Percentiles rank a stretch among this genome's conserved stretches.
Conservation (phyloP, 2,329 filamentous ascomycete genomes). For the Penicillium verrucosum region DNA sequence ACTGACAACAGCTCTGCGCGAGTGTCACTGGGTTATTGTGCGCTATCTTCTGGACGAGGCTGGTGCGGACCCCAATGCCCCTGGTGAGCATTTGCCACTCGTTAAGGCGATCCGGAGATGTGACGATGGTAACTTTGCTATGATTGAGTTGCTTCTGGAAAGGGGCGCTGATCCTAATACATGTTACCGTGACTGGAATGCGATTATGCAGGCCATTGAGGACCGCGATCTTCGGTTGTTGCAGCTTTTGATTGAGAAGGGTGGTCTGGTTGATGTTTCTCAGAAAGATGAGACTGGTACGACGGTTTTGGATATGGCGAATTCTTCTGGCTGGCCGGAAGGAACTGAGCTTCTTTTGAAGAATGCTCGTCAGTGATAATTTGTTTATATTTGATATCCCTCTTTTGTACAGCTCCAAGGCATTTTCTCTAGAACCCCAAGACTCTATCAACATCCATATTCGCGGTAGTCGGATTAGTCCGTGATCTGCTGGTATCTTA, state of each 20-base stretch:
- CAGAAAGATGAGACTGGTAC: conserved; percentile 54
- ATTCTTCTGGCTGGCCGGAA: conserved; percentile 58
- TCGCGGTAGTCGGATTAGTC: too few relatives aligned
- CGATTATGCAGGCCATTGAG: conserved; percentile 63
- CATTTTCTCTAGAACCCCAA: not conserved
- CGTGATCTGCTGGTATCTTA: too few relatives aligned
- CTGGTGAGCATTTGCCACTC: conserved; percentile 67
- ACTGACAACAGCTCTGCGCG: conserved; percentile 64
- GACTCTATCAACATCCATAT: too few relatives aligned
- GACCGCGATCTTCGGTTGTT: conserved; percentile 58
- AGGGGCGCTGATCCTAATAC: conserved; percentile 66
- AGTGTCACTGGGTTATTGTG: conserved; percentile 60
- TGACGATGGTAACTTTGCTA: conserved; percentile 55
- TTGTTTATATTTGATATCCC: not conserved
- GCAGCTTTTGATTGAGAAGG: conserved; percentile 50
- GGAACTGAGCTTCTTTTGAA: conserved; percentile 48
- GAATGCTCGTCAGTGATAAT: conserved; percentile 3
- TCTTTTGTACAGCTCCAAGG: not conserved
- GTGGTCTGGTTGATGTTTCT: conserved; percentile 50
- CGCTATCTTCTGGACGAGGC: conserved; percentile 60
- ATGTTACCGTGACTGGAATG: conserved; percentile 65
- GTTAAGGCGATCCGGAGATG: conserved; percentile 65
- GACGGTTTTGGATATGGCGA: conserved; percentile 57
- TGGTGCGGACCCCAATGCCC: conserved; percentile 62
- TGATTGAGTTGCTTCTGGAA: conserved; percentile 61